Evolutionary conservation across 768 basidiomycete species (phyloP).

Genomic region (Serendipita sp.): DNA sequence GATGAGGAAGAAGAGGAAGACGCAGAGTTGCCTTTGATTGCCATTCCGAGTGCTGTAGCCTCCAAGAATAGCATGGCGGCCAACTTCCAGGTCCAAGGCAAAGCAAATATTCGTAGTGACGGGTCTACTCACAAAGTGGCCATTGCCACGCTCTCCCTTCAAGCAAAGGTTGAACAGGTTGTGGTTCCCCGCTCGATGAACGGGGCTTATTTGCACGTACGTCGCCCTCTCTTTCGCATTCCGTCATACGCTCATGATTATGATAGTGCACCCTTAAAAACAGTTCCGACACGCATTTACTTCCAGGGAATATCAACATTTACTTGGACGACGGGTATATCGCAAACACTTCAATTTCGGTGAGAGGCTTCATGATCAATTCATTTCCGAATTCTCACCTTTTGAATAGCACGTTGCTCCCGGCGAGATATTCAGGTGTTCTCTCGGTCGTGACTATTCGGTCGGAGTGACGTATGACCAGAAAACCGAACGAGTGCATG

Average conservation of each 20-base stretch:
- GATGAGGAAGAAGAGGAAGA: background rate
- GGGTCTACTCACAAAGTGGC: background rate
- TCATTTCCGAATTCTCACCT: background rate
- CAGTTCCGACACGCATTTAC: background rate
- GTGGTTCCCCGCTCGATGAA: background rate
- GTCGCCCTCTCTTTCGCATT: background rate
- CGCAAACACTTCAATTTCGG: background rate
- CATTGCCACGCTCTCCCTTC: background rate
- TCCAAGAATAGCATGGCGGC: background rate
- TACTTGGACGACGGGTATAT: conserved; percentile 2
- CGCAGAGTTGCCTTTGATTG: background rate
- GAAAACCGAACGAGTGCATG: background rate
- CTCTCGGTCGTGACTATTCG: conserved; percentile 1
- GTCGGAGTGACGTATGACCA: background rate
- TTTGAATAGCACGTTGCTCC: background rate
- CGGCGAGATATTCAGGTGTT: background rate
- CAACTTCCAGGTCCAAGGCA: conserved; percentile 1
- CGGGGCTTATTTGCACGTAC: background rate
- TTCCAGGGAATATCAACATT: background rate
- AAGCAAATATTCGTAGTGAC: background rate
- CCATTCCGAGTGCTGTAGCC: background rate
- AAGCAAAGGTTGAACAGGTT: background rate
- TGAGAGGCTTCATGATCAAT: background rate
- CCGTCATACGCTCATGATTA: background rate
- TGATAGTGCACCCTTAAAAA: background rate